Percentiles rank a stretch among this genome's conserved stretches.
Evolutionary conservation across 805 yeast genomes (phyloP).

Genomic region (Pachysolen tannophilus): DNA sequence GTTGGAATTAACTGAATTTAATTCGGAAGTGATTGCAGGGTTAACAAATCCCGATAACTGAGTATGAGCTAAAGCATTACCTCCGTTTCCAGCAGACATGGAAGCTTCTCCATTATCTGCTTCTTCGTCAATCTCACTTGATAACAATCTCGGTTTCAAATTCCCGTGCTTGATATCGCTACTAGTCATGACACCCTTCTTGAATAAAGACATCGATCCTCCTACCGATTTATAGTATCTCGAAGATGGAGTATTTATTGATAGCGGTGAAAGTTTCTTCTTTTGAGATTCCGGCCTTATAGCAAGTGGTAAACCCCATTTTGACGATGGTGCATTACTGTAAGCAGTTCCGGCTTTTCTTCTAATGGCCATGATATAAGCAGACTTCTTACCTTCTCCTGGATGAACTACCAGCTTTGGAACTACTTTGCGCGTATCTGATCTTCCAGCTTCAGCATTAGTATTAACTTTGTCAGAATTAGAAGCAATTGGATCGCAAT

Average conservation of each 20-base stretch:
- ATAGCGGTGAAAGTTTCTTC: constrained; percentile 19
- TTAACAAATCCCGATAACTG: too few relatives aligned
- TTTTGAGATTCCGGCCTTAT: constrained; percentile 33
- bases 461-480: too few relatives aligned
- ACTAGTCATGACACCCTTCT: constrained; percentile 13
- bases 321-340: constrained; percentile 36
- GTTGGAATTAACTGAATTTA: too few relatives aligned
- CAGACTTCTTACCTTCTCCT: constrained; percentile 43
- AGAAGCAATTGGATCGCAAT: too few relatives aligned
- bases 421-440: constrained; percentile 7
- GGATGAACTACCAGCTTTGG: constrained; percentile 1
- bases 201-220: constrained; percentile 11
- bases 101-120: constrained; percentile 23
- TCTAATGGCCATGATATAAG: constrained; percentile 38
- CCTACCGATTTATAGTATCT: constrained; percentile 10
- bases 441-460: constrained; percentile 10
- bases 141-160: constrained; percentile 57
- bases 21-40: too few relatives aligned
- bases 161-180: constrained; percentile 54
- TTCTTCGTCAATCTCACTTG: constrained; percentile 67
- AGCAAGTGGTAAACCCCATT: constrained; percentile 47
- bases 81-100: constrained; percentile 1
- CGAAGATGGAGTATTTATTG: too few relatives aligned
- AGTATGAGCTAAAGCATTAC: constrained; percentile 4
- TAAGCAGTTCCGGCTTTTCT: constrained; percentile 39